These are phyloP conservation scores for Collybia mongolica DNA, from an alignment of 768 basidiomycete genomes.

Conservation along the genomic window DNA sequence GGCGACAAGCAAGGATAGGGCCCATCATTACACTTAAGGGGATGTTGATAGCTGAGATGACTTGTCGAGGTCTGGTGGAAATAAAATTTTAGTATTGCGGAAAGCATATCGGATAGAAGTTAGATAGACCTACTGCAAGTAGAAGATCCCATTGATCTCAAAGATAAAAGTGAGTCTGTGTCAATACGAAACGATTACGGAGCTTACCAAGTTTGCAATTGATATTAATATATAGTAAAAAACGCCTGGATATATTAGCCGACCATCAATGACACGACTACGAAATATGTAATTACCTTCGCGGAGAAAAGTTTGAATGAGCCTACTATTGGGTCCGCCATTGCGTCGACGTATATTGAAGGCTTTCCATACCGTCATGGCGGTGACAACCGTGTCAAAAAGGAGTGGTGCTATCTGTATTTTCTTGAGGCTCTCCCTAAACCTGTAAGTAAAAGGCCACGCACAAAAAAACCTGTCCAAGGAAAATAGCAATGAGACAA, in stretches of 20 bases:
- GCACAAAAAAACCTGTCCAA: slow-evolving; percentile 54
- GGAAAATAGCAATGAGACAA: slow-evolving; percentile 5
- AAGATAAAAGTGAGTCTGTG: slow-evolving; percentile 2
- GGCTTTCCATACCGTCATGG: slow-evolving; percentile 80
- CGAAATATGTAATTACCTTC: slow-evolving; percentile 49
- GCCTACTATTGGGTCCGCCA: slow-evolving; percentile 72
- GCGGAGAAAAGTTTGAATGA: slow-evolving; percentile 82
- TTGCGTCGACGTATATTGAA: slow-evolving; percentile 73
- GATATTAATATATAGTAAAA: slow-evolving; percentile 87
- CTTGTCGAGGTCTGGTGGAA: slow-evolving; percentile 67
- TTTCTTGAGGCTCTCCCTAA: slow-evolving; percentile 3
- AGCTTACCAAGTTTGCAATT: slow-evolving; percentile 69
- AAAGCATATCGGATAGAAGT: neutral
- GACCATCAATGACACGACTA: slow-evolving; percentile 2
- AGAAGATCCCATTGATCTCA: slow-evolving; percentile 79
- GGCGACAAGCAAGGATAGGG: slow-evolving; percentile 75
- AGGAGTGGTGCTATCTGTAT: slow-evolving; percentile 76
- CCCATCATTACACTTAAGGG: slow-evolving; percentile 84
- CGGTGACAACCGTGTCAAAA: slow-evolving; percentile 78
- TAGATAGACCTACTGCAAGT: slow-evolving; percentile 61
- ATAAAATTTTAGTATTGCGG: neutral
- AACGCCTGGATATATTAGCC: slow-evolving; percentile 45
- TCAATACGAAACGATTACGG: neutral
- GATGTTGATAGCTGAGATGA: slow-evolving; percentile 81
- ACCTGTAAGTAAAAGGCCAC: slow-evolving; percentile 19